Base-by-base conservation (phyloP, 1,284 basidiomycete species). In the Sanghuangporus weigelae region DNA sequence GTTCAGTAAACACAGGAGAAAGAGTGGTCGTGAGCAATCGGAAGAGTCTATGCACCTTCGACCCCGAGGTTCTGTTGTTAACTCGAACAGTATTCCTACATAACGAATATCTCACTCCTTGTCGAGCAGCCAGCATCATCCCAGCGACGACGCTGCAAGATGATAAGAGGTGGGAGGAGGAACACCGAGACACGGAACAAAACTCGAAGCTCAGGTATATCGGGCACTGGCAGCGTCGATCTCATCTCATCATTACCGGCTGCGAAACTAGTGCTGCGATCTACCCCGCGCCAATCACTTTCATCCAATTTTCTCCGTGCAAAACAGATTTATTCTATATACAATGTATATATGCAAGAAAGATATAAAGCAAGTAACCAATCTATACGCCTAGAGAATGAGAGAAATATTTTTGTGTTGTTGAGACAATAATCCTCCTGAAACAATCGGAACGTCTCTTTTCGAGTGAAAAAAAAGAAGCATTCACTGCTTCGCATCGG, bases 401-500 rank as follows among this genome's bases (percentile, higher is more conserved):
- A 42, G 16, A 39, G 2, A 40, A 42, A 40, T 12, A 55, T 21
- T 14, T 55, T n/a, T 3, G 3, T 31, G 5, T 55, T 10, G 40
- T 6, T 39, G 55, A 57, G 26, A 56, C 26, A 23, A 4, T n/a
- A n/a, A n/a, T n/a, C n/a, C n/a, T 35, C 54, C 38, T 31, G 19
- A 23, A n/a, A 16, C 31, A 31, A 36, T 31, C 3, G 26, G 19
- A 31, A 38, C 35, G 44, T 46, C 59, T 55, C 50, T 55, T 55
- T 61, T 55, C 19, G 51, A 35, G 55, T 21, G 39, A 44, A n/a
- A 21, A 11, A 1, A 2, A 26, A 31, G 36, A 35, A 21, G 35
- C 48, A 48, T 50, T 51, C 63, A 59, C 50, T 57, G 42, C 78
- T 89, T 90, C 78, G 84, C 84, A 72, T 92, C 90, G 53, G 90